These are phyloP conservation scores for Lobosporangium transversale DNA, from an alignment of 192 early-diverging fungal genomes.

Conservation along the genomic window DNA sequence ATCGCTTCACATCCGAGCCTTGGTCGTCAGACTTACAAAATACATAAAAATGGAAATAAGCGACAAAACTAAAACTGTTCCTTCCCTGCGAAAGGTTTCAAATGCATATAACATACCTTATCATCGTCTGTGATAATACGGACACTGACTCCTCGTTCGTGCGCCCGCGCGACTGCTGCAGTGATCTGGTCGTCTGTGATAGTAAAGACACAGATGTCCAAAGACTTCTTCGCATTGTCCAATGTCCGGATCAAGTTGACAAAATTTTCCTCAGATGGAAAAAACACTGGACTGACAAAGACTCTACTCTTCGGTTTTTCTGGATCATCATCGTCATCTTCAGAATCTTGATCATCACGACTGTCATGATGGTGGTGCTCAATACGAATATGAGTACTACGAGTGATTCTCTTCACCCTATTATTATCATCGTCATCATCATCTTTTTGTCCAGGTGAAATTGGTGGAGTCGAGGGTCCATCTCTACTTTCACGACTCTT, in stretches of 20 bases:
- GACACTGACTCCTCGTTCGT: conserved; percentile 50
- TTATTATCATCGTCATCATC: not conserved
- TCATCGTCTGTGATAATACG: conserved; percentile 80
- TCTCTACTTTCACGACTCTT: not conserved
- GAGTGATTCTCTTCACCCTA: too few relatives aligned
- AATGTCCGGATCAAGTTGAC: conserved; percentile 57
- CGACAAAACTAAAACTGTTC: too few relatives aligned
- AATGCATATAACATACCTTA: too few relatives aligned
- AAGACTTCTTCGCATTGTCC: conserved; percentile 60
- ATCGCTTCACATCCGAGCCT: conserved; percentile 64
- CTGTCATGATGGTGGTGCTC: too few relatives aligned
- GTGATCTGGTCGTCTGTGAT: conserved; percentile 77
- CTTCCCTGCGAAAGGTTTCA: too few relatives aligned
- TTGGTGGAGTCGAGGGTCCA: too few relatives aligned
- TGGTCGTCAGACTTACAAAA: conserved; percentile 56
- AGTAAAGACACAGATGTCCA: conserved; percentile 80
- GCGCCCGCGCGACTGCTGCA: conserved; percentile 60
- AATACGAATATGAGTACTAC: too few relatives aligned
- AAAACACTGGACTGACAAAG: conserved; percentile 58
- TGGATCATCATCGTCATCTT: conserved; percentile 4
- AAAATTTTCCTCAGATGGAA: conserved; percentile 71
- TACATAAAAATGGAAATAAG: too few relatives aligned
- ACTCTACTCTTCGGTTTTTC: conserved; percentile 2
- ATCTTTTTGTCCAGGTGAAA: not conserved
- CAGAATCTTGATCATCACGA: too few relatives aligned